Evolutionary conservation across 805 yeast species (phyloP), one percentile per base, ranked within the genome.

Genomic region (Metschnikowia rubicola): DNA sequence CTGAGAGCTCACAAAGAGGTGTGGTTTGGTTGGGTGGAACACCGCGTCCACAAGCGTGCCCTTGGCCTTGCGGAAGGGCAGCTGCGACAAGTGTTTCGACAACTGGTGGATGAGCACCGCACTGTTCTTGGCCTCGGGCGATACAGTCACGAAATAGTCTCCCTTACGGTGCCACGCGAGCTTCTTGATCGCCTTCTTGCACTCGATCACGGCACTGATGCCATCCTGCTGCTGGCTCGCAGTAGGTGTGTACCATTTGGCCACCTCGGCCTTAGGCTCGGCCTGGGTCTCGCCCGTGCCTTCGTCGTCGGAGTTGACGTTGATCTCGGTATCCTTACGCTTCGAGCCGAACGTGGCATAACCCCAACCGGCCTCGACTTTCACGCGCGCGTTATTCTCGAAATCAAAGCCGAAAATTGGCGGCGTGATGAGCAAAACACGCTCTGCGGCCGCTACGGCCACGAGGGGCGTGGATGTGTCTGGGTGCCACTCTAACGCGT

Each of bases 81-180:
- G 87, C 72, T 94, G 99, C 13, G 98, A 85, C 50, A 86, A 77
- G 71, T 94, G 98, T 68, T 89, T 89, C 3, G 97, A 89, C 41
- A 94, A 70, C 73, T 94, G 98, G 69, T 94, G 99, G 54, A 94
- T 89, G 51, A 94, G 75, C 35, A 94, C 96, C 7, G 98, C 84
- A 10, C 91, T 79, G 62, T 89, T 83, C 46, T 87, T 88, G 43
- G 89, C 86, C 43, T 88, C 94, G 43, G 98, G 97, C n/a, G 96
- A 83, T n/a, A 89, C 96, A 4, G 96, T 84, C 54, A 92, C 96
- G 59, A 94, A 88, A 65, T 94, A 94, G 71, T 94, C 99, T 60
- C 99, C 99, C 62, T 87, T 86, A 66, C 97, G 79, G 67, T 94
- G 99, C 99, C 99, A 94, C 55, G 96, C 80, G 19, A 94, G 56